Conservation (phyloP, 192 early-diverging fungal genomes). For the Globomyces pollinis-pini region DNA sequence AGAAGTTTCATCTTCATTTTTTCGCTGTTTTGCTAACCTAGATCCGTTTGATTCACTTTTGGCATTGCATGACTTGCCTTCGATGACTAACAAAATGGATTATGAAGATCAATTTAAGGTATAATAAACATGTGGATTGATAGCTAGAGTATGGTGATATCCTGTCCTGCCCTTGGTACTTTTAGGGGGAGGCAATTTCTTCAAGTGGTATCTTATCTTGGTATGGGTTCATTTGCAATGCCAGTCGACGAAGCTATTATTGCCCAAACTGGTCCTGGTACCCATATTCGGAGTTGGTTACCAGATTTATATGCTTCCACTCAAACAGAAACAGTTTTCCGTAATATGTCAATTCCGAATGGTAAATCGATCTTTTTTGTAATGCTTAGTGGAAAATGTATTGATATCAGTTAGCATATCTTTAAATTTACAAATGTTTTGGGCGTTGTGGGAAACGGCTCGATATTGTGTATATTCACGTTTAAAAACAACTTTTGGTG, state of each 20-base stretch:
- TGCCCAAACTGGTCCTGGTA: not conserved
- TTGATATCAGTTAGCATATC: slow-evolving; percentile 18
- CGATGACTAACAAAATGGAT: slow-evolving; percentile 6
- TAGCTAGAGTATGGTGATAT: slow-evolving; percentile 15
- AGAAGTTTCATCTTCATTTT: slow-evolving; percentile 19
- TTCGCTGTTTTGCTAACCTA: not conserved
- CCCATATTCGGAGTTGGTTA: not conserved
- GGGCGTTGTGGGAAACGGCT: slow-evolving; percentile 69
- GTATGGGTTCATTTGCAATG: slow-evolving; percentile 25
- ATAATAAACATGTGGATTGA: not conserved
- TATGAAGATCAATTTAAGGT: not conserved
- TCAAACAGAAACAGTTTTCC: not conserved
- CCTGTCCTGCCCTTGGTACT: slow-evolving; percentile 44
- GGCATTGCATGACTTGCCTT: not conserved
- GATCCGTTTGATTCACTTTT: slow-evolving; percentile 6
- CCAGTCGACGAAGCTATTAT: slow-evolving; percentile 12
- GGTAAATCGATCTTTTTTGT: not conserved
- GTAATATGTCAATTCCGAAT: not conserved
- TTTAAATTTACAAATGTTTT: slow-evolving; percentile 46
- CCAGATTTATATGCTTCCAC: not conserved
- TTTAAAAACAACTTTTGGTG: slow-evolving; percentile 67
- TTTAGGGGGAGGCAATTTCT: slow-evolving; percentile 64
- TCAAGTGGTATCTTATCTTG: slow-evolving; percentile 43
- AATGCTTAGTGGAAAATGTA: not conserved
- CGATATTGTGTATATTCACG: slow-evolving; percentile 66